Percentiles rank a stretch among this genome's conserved stretches.
Evolutionary conservation across 495 filamentous ascomycete genomes (phyloP).

Genomic region (Apodospora peruviana): DNA sequence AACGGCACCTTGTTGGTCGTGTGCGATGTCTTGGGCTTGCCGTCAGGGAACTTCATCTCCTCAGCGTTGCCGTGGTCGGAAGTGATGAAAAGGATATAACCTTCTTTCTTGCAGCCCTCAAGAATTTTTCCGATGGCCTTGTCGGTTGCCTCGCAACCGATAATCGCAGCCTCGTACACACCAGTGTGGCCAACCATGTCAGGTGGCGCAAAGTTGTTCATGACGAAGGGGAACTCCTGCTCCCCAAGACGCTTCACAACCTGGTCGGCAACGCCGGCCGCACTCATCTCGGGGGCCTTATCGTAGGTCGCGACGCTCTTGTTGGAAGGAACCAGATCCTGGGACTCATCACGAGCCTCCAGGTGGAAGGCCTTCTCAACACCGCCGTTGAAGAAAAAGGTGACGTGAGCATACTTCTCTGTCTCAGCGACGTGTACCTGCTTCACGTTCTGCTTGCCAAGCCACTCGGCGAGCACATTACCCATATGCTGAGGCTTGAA

Average conservation of each 20-base stretch:
- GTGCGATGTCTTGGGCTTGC: slow-evolving; percentile 95
- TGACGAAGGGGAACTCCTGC: slow-evolving; percentile 84
- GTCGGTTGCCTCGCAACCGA: slow-evolving; percentile 80
- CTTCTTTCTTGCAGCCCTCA: slow-evolving; percentile 86
- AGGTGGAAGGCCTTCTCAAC: slow-evolving; percentile 93
- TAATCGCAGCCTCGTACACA: slow-evolving; percentile 91
- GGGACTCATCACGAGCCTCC: slow-evolving; percentile 65
- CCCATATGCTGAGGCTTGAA: slow-evolving; percentile 94
- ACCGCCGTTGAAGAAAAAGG: slow-evolving; percentile 99
- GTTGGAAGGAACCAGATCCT: slow-evolving; percentile 57
- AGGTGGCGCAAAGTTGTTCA: slow-evolving; percentile 99
- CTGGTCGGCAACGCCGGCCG: slow-evolving; percentile 78
- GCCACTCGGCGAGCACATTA: slow-evolving; percentile 93
- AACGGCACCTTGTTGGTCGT: slow-evolving; percentile 97
- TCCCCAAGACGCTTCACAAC: slow-evolving; percentile 76
- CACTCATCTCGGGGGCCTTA: slow-evolving; percentile 93
- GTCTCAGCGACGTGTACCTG: slow-evolving; percentile 98
- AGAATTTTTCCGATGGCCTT: slow-evolving; percentile 87
- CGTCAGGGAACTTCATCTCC: slow-evolving; percentile 95
- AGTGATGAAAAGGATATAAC: slow-evolving; percentile 90
- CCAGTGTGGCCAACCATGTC: slow-evolving; percentile 99
- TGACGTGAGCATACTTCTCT: slow-evolving; percentile 98
- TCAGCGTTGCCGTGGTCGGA: slow-evolving; percentile 97
- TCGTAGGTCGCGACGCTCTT: slow-evolving; percentile 91
- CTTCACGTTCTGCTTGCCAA: slow-evolving; percentile 77